Evolutionary conservation across 345 rosid species (phyloP).

Genomic region (Boechera retrofracta): DNA sequence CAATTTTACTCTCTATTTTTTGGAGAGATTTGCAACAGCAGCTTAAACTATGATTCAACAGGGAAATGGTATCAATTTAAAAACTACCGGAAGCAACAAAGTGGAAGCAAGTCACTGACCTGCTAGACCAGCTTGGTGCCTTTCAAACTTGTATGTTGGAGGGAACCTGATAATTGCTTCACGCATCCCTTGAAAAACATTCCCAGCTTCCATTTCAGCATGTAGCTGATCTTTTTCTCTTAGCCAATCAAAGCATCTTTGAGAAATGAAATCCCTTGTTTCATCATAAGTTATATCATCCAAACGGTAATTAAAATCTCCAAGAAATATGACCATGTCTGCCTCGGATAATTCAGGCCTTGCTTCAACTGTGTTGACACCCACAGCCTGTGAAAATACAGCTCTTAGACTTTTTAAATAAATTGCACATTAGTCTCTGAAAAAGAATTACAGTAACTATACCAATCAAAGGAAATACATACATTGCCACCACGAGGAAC

Average conservation of each 20-base stretch:
- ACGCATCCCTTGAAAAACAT: conserved; percentile 90
- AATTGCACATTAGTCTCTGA: conserved; percentile 20
- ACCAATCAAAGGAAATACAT: conserved; percentile 39
- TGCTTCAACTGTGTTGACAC: conserved; percentile 52
- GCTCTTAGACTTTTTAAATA: conserved; percentile 10
- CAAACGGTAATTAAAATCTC: conserved; percentile 83
- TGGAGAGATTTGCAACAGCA: background rate
- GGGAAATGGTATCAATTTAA: background rate
- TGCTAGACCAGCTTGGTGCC: conserved; percentile 71
- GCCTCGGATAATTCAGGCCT: conserved; percentile 79
- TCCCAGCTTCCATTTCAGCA: conserved; percentile 79
- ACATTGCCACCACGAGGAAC: conserved; percentile 66
- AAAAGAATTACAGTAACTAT: conserved; percentile 28
- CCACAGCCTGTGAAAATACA: conserved; percentile 50
- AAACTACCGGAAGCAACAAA: conserved; percentile 13
- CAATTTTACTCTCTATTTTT: background rate
- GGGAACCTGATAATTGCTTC: conserved; percentile 80
- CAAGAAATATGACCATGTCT: conserved; percentile 80
- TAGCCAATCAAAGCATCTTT: conserved; percentile 87
- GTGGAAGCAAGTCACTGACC: conserved; percentile 48
- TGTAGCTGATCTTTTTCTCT: conserved; percentile 81
- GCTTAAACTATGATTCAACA: background rate
- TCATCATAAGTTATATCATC: conserved; percentile 83
- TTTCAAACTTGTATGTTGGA: conserved; percentile 87
- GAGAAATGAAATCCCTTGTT: conserved; percentile 83